Evolutionary conservation across 1,284 basidiomycete genomes (phyloP), one percentile per base, ranked within the genome.

Genomic region (Peniophora sp.): DNA sequence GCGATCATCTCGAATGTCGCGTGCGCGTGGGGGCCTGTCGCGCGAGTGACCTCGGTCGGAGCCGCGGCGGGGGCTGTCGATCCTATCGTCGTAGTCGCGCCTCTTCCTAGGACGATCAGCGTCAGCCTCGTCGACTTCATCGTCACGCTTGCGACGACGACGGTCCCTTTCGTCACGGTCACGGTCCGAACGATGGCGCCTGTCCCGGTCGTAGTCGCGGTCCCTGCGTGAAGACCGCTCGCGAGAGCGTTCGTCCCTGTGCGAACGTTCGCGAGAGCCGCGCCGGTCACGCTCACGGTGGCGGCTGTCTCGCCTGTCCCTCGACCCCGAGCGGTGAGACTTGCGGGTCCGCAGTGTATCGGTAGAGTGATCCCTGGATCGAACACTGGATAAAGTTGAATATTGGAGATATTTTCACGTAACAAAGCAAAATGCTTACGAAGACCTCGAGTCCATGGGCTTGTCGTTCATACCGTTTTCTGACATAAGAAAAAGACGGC

Each of bases 311-410:
- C 74, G 73, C 17, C 55, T 71, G 23, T 78, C 75, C 41, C 69
- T 69, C 35, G 87, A 89, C 48, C 69, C 69, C 20, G 88, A 89
- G 54, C 80, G 74, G 59, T 87, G 84, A 43, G 86, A 89, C 53
- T 76, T 75, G 58, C 73, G 75, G 32, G 85, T 87, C 46, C 77
- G 78, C 56, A 80, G 77, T 19, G 85, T 89, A 61, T 88, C 86
- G 41, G 79, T 79, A 12, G 85, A 89, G 62, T 78, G 78, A 61
- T 82, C 82, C 56, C 82, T 79, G 57, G 82, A 81, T 50, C 82
- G 56, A 45, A 45, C 49, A 14, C 57, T 58, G 36, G 20, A 43
- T 49, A 25, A 51, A 24, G 44, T 45, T n/a, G 24, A 10, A 36
- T 36, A 10, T 36, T 36, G 10, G 34, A n/a, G 10, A 36, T 36